These are phyloP conservation scores for Lachnellula hyalina DNA, from an alignment of 2,329 filamentous ascomycete genomes.

Conservation along the genomic window DNA sequence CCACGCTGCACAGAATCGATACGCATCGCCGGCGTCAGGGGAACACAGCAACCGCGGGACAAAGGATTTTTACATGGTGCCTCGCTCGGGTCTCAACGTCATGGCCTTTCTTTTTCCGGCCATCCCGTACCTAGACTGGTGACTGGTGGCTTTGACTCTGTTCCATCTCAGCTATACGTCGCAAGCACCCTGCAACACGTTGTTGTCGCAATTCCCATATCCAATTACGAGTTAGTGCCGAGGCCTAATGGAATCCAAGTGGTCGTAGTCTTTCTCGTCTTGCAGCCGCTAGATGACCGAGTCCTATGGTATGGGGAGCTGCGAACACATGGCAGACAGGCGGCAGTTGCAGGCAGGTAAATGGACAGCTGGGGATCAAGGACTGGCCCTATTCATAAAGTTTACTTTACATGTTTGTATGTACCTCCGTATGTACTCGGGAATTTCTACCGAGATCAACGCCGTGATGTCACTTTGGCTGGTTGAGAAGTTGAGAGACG, in stretches of 20 bases:
- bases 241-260: conserved; percentile 6
- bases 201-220: conserved; percentile 9
- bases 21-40: background rate
- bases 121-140: background rate
- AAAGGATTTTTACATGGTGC: background rate
- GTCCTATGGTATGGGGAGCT: background rate
- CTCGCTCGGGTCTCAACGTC: background rate
- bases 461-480: background rate
- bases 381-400: background rate
- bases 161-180: background rate
- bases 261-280: conserved; percentile 1
- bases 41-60: background rate
- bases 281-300: background rate
- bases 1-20: background rate
- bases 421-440: background rate
- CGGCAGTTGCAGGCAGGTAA: conserved; percentile 2
- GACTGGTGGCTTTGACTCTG: background rate
- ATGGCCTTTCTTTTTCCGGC: background rate
- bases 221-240: conserved; percentile 7
- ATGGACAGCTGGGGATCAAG: background rate
- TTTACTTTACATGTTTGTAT: too few species aligned
- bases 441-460: background rate
- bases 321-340: background rate
- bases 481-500: background rate
- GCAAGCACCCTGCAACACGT: conserved; percentile 3